These are phyloP conservation scores for Exophiala alcalophila DNA, from an alignment of 2,329 filamentous ascomycete species.

Conservation along the genomic window DNA sequence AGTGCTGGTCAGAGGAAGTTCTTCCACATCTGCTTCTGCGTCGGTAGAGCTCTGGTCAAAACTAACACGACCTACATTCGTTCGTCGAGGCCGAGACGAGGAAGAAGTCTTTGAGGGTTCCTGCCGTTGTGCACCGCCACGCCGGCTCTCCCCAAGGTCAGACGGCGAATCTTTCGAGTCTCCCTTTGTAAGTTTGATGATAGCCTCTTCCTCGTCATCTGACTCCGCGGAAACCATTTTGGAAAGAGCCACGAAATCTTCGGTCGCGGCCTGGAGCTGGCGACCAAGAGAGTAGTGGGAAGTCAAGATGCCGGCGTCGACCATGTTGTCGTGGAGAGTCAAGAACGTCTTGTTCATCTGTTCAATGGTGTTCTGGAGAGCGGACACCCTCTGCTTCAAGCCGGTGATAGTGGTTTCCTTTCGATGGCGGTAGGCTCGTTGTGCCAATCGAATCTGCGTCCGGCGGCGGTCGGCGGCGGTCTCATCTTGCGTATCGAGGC, in stretches of 20 bases:
- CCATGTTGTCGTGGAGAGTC: slow-evolving; percentile 61
- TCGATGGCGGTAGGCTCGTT: slow-evolving; percentile 76
- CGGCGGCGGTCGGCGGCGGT: slow-evolving; percentile 76
- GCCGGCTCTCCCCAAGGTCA: slow-evolving; percentile 7
- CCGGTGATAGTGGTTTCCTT: slow-evolving; percentile 78
- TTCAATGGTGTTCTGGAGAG: slow-evolving; percentile 66
- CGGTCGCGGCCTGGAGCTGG: slow-evolving; percentile 22
- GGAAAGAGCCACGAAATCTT: slow-evolving; percentile 21
- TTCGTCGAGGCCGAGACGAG: not conserved
- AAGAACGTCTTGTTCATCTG: slow-evolving; percentile 72
- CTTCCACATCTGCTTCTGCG: slow-evolving; percentile 16
- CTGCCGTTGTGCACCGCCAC: not conserved
- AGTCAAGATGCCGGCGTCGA: slow-evolving; percentile 34
- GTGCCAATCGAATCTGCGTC: slow-evolving; percentile 82
- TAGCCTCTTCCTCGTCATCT: slow-evolving; percentile 27
- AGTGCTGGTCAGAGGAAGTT: slow-evolving; percentile 1
- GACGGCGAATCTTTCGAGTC: slow-evolving; percentile 1
- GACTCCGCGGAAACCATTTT: slow-evolving; percentile 19
- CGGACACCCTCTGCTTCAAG: slow-evolving; percentile 66
- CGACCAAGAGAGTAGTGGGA: slow-evolving; percentile 19
- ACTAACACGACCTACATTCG: slow-evolving; percentile 10
- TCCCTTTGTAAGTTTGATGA: slow-evolving; percentile 13
- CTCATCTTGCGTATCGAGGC: slow-evolving; percentile 73
- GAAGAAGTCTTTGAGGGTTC: slow-evolving; percentile 13
- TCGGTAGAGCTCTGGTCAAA: slow-evolving; percentile 13